phyloP scores from a whole-genome alignment of 805 yeast species.

The Clavispora carvajalis region DNA sequence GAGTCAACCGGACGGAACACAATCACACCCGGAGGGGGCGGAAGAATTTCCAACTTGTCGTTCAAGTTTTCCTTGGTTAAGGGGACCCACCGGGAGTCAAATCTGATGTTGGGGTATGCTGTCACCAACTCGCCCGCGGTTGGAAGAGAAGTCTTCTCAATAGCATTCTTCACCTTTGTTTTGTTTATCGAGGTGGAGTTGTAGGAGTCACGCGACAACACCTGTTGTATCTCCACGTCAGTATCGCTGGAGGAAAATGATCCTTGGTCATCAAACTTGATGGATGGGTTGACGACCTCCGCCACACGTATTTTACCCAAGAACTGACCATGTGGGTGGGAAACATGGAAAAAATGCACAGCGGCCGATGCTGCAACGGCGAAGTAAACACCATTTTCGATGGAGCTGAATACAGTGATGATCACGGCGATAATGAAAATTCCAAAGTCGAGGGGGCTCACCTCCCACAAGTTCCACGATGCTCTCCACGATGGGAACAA shows the following conservation, averaged over 20 bases:
- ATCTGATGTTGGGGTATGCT: constrained; percentile 34
- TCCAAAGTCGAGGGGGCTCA: constrained; percentile 67
- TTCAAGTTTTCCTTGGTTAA: constrained; percentile 47
- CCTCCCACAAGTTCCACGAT: constrained; percentile 64
- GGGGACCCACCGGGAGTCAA: constrained; percentile 69
- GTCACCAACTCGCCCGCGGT: constrained; percentile 20
- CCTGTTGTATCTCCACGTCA: constrained; percentile 41
- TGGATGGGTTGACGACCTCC: constrained; percentile 61
- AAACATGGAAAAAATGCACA: constrained; percentile 62
- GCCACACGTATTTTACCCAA: constrained; percentile 72
- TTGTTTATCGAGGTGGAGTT: constrained; percentile 19
- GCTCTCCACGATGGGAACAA: constrained; percentile 66
- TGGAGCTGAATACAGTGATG: constrained; percentile 69
- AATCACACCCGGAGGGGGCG: constrained; percentile 89
- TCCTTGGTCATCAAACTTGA: constrained; percentile 24
- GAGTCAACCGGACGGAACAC: constrained; percentile 81
- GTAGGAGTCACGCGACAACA: constrained; percentile 27
- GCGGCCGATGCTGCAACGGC: constrained; percentile 83
- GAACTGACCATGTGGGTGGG: constrained; percentile 78
- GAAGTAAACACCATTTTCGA: constrained; percentile 88
- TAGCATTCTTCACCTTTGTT: constrained; percentile 13
- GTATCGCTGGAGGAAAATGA: constrained; percentile 14
- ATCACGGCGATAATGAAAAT: constrained; percentile 71
- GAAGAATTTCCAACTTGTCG: constrained; percentile 49
- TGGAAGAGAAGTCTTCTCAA: constrained; percentile 11